Evolutionary conservation across 2,329 filamentous ascomycete genomes (phyloP).

Genomic region (Exophiala spinifera): DNA sequence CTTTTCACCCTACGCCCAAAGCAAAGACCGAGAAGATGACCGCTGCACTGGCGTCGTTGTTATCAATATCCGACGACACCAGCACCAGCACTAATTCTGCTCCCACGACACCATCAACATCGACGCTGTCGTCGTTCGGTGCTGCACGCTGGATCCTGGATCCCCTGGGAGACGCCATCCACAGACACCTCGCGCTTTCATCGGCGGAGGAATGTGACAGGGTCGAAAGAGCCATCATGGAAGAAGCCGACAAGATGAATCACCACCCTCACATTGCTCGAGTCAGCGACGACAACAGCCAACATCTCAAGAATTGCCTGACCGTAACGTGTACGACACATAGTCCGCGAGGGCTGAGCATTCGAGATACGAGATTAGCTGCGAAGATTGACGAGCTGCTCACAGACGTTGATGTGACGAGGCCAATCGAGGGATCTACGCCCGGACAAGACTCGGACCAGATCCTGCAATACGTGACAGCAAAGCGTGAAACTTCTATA

Average conservation of each 20-base stretch:
- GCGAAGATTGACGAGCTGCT: slow-evolving; percentile 18
- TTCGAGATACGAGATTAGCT: slow-evolving; percentile 26
- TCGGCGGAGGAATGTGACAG: slow-evolving; percentile 9
- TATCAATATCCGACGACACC: slow-evolving; percentile 8
- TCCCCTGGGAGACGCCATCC: slow-evolving; percentile 24
- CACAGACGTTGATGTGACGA: background rate
- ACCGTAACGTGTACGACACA: slow-evolving; percentile 30
- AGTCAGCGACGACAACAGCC: slow-evolving; percentile 1
- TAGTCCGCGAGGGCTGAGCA: slow-evolving; percentile 26
- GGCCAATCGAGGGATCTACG: background rate
- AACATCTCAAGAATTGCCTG: slow-evolving; percentile 6
- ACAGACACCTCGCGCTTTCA: slow-evolving; percentile 18
- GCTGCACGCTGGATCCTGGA: slow-evolving; percentile 24
- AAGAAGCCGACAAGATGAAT: slow-evolving; percentile 20
- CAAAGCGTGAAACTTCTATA: slow-evolving; percentile 9
- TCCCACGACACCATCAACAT: background rate
- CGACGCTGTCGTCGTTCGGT: too few species aligned
- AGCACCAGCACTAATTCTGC: too few species aligned
- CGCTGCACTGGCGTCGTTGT: slow-evolving; percentile 7
- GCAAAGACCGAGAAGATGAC: slow-evolving; percentile 16
- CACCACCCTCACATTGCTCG: slow-evolving; percentile 27
- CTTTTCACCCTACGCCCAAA: slow-evolving; percentile 18
- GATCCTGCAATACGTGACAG: background rate
- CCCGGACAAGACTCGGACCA: background rate
- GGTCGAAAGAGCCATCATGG: slow-evolving; percentile 15